Base-by-base conservation (phyloP, 1,284 basidiomycete species). In the Moesziomyces antarcticus region DNA sequence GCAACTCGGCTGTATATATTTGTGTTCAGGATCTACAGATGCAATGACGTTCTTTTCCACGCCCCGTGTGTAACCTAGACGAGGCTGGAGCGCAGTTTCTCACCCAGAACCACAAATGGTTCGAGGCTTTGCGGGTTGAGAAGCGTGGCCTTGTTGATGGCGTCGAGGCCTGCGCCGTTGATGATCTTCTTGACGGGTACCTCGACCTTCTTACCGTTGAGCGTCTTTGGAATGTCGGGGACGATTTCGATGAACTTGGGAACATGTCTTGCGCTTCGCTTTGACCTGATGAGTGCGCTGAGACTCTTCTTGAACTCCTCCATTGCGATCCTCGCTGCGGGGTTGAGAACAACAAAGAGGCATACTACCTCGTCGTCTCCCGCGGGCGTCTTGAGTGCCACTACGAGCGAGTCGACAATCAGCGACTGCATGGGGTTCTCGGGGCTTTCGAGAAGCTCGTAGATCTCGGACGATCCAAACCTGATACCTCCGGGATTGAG, bases 201-300 rank as follows among this genome's bases (percentile, higher is more conserved):
- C 84, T 94, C 93, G 51, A 94, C 91, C 46, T 90, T 88, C 83
- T 94, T 95, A 35, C 91, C 91, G 73, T 94, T 94, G 56, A 93
- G 85, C 14, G 93, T 95, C 83, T 93, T 68, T 14, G 92, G 92
- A 27, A 93, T 88, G 82, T 92, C 92, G 11, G 83, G 72, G 5
- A 91, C 91, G 79, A 90, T 88, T 18, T 92, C 85, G 63, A 93
- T 89, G 88, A 91, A 83, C 50, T 63, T 68, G 14, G 82, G 82
- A 2, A 84, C 80, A 57, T 84, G 82, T 22, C 84, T 56, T 3
- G 84, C 74, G 80, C 89, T 92, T 78, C 92, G 87, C 62, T 89
- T 87, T 24, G 85, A 78, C 40, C 92, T 87, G 73, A 93, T 89
- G 75, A 90, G 88, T 0, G 43, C n/a, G 2, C 25, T 11, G 1